phyloP scores from a whole-genome alignment of 768 basidiomycete genomes.

The Termitomyces sp. region DNA sequence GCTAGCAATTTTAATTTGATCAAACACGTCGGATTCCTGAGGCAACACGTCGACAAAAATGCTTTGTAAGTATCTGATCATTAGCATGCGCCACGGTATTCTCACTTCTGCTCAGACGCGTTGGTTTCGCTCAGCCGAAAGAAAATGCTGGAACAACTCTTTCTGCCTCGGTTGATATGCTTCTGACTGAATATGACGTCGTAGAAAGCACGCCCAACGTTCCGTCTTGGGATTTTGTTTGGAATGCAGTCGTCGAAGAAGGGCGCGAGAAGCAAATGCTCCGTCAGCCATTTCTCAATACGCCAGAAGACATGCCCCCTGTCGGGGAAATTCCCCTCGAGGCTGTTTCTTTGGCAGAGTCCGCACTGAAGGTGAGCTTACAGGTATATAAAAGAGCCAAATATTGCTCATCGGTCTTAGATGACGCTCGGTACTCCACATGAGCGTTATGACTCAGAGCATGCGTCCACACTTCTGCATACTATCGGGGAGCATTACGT shows the following conservation, averaged over 20 bases:
- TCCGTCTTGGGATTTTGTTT: conserved; percentile 71
- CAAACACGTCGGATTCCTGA: conserved; percentile 77
- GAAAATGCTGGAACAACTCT: conserved; percentile 31
- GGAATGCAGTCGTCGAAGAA: conserved; percentile 69
- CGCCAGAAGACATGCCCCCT: conserved; percentile 34
- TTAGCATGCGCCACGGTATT: not conserved
- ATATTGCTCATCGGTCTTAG: conserved; percentile 31
- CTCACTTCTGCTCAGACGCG: conserved; percentile 43
- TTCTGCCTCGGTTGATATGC: conserved; percentile 38
- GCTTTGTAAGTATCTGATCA: conserved; percentile 60
- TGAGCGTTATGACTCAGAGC: conserved; percentile 63
- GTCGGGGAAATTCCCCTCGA: conserved; percentile 29
- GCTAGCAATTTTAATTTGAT: conserved; percentile 75
- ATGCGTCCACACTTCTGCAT: conserved; percentile 53
- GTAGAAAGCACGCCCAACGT: conserved; percentile 35
- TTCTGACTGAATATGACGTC: conserved; percentile 47
- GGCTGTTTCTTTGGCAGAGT: conserved; percentile 53
- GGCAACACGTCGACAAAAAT: conserved; percentile 81
- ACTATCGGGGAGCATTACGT: conserved; percentile 54
- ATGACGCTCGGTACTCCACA: conserved; percentile 74
- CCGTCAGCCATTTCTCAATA: conserved; percentile 49
- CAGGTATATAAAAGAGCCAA: not conserved
- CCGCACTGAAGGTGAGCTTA: conserved; percentile 60
- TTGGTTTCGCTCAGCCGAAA: conserved; percentile 52
- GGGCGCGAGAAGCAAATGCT: conserved; percentile 67